Percentiles rank a stretch among this genome's conserved stretches.
These are phyloP conservation scores for Xylaria multiplex DNA, from an alignment of 2,329 filamentous ascomycete species.

Conservation along the genomic window DNA sequence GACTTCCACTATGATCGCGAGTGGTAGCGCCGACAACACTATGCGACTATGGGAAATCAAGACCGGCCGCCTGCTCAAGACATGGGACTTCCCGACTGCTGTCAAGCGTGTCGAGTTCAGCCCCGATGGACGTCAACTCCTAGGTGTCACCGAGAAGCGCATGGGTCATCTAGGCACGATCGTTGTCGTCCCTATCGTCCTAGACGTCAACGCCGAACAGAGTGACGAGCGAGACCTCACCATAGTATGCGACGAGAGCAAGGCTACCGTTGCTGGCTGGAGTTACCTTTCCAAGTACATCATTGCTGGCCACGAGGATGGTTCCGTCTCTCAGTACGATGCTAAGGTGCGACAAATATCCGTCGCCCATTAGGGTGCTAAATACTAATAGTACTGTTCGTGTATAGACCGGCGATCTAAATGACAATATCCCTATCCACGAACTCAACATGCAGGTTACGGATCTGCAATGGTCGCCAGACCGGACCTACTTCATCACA, in stretches of 20 bases:
- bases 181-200: conserved; percentile 88
- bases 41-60: conserved; percentile 97
- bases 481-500: conserved; percentile 98
- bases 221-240: conserved; percentile 81
- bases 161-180: conserved; percentile 97
- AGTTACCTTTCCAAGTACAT: conserved; percentile 95
- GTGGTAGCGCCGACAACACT: conserved; percentile 97
- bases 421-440: conserved; percentile 85
- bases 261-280: conserved; percentile 97
- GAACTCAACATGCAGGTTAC: conserved; percentile 85
- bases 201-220: conserved; percentile 85
- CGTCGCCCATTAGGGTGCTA: no score
- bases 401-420: conserved; percentile 76
- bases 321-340: conserved; percentile 90
- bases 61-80: conserved; percentile 92
- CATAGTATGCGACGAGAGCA: conserved; percentile 95
- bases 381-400: conserved; percentile 33
- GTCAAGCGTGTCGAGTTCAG: conserved; percentile 99
- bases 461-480: conserved; percentile 92
- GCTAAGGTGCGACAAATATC: conserved; percentile 71
- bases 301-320: conserved; percentile 97
- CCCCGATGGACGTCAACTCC: conserved; percentile 87
- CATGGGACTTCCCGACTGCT: conserved; percentile 96
- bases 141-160: conserved; percentile 98
- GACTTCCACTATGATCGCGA: conserved; percentile 89